phyloP scores from a whole-genome alignment of 1,284 basidiomycete genomes.

The Malassezia dermatis region DNA sequence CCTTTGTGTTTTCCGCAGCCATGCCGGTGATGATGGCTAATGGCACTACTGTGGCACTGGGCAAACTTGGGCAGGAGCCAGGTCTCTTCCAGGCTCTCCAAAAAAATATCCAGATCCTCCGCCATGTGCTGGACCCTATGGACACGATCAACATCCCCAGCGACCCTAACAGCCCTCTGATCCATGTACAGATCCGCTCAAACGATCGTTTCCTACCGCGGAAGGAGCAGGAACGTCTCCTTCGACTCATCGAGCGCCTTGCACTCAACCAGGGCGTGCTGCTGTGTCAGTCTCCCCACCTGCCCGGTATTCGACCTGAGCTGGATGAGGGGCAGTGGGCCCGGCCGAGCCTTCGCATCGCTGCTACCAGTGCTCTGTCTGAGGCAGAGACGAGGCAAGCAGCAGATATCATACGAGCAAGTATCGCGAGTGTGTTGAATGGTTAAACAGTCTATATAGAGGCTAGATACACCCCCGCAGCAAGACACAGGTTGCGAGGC shows the following conservation, averaged over 20 bases:
- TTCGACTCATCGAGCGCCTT: slow-evolving; percentile 36
- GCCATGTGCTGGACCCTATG: slow-evolving; percentile 63
- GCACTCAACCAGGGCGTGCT: slow-evolving; percentile 37
- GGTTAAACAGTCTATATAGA: slow-evolving; percentile 7
- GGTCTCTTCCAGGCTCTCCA: slow-evolving; percentile 65
- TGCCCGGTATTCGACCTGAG: slow-evolving; percentile 33
- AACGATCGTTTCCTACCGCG: slow-evolving; percentile 26
- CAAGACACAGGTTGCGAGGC: slow-evolving; percentile 81
- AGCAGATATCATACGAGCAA: slow-evolving; percentile 62
- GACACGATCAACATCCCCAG: slow-evolving; percentile 71
- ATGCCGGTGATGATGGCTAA: slow-evolving; percentile 83
- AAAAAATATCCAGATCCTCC: slow-evolving; percentile 68
- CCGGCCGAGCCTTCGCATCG: slow-evolving; percentile 76
- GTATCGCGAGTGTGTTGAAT: slow-evolving; percentile 59
- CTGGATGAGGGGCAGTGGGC: slow-evolving; percentile 28
- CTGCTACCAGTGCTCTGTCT: slow-evolving; percentile 64
- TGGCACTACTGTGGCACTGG: slow-evolving; percentile 72
- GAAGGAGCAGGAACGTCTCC: slow-evolving; percentile 31
- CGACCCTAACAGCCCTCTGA: slow-evolving; percentile 70
- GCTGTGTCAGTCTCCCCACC: slow-evolving; percentile 24
- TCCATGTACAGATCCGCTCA: slow-evolving; percentile 65
- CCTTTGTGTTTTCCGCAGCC: slow-evolving; percentile 91
- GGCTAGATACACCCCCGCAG: slow-evolving; percentile 56
- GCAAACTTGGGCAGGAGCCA: slow-evolving; percentile 58
- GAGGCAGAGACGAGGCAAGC: slow-evolving; percentile 89